Base-by-base conservation (phyloP, 1,139 yeast species). In the Blastobotrys malaysiensis region DNA sequence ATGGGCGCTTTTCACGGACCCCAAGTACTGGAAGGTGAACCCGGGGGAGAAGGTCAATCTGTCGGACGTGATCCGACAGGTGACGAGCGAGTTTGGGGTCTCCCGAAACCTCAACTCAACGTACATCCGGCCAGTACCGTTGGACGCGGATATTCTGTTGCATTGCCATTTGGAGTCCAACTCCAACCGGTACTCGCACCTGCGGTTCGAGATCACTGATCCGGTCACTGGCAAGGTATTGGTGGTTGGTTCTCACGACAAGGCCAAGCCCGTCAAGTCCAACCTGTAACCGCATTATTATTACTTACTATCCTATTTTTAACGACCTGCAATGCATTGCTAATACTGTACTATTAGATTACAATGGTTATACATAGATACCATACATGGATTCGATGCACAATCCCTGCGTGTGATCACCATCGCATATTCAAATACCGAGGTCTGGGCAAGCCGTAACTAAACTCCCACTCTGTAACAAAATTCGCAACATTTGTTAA, bases 191-290 rank as follows among this genome's bases (percentile, higher is more conserved):
- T 63, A 63, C 46, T 57, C 64, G 18, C 62, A 58, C 52, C 49
- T 62, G 9, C 59, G 60, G 9, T 61, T 58, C 44, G 52, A 54
- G 9, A 46, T 68, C 49, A 53, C 48, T 46, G 64, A 59, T 47
- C 56, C 54, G 9, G 51, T 55, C 11, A 59, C 57, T 16, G 63
- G 64, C 49, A 56, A 56, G 18, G 50, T 59, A 9, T 58, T 64
- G 22, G 68, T 62, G 5, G 49, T 57, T 1, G 72, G 64, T 3
- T 56, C 63, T 7, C 72, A 68, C 52, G 72, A 68, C 53, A 65
- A 67, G 59, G 67, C 65, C 52, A 65, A 64, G 39, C 39, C 39
- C 5, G 16, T 3, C 14, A 11, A 31, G 39, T 11, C 39, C 16
- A 31, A 31, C 39, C 39, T 31, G 11, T 31, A 31, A 31, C 16